Evolutionary conservation across 495 filamentous ascomycete species (phyloP), one percentile per base, ranked within the genome.

Genomic region (Emericellopsis terricola): DNA sequence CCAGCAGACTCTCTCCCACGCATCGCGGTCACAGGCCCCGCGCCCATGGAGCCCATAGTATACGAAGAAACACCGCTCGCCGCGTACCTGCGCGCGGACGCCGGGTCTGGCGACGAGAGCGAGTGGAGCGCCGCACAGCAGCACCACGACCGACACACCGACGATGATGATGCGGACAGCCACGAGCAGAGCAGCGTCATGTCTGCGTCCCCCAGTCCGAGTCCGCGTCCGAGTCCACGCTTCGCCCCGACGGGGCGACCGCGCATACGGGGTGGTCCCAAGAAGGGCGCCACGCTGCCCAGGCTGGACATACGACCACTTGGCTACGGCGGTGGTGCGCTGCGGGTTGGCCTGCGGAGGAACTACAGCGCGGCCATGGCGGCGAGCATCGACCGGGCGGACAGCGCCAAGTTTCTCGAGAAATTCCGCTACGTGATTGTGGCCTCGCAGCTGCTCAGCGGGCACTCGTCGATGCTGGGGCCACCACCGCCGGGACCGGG

Each of bases 361-460:
- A n/a, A n/a, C n/a, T n/a, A n/a, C n/a, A n/a, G n/a, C n/a, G 54
- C 41, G 38, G 68, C 68, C 8, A 65, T 81, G 28, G 86, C 82
- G 42, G 78, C 81, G 28, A 72, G 76, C 34, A 68, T 94, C 40
- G 78, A 81, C 24, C 68, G 76, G 42, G 74, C 73, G 37, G 84
- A 93, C 41, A 93, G 89, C 46, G 65, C 76, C 40, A 69, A 73
- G 29, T 97, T 97, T 46, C 66, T 97, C 31, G 89, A 97, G 60
- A 79, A 87, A 44, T 94, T 96, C 37, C 79, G 89, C 16, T 96
- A 96, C 50, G 78, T 85, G 20, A 87, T 97, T 39, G 76, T 96
- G 33, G 85, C 87, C 18, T 97, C 89, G 26, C 89, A 92, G 47
- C 68, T 97, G 15, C 60, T 97, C 34, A 81, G 68, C 43, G 76